Evolutionary conservation across 805 yeast genomes (phyloP).

Genomic region (Candida piceae): DNA sequence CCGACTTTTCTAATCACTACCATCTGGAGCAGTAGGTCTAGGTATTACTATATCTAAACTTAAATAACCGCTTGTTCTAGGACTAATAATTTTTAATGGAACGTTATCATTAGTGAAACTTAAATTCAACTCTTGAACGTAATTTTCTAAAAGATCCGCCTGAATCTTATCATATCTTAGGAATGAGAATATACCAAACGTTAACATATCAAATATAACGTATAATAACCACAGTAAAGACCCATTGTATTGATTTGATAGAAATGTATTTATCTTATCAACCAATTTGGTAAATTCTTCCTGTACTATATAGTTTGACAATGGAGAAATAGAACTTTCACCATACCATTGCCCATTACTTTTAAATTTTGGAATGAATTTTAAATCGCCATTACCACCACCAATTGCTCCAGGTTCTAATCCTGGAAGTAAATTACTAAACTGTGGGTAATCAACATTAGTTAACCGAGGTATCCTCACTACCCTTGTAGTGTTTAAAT

Average conservation of each 20-base stretch:
- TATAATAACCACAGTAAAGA: conserved; percentile 33
- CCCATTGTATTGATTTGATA: conserved; percentile 38
- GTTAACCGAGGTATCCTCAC: conserved; percentile 59
- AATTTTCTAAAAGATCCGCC: conserved; percentile 39
- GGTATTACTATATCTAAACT: conserved; percentile 55
- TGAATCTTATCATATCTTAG: conserved; percentile 29
- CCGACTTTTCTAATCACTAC: neutral
- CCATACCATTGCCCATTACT: conserved; percentile 46
- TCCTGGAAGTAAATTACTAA: conserved; percentile 54
- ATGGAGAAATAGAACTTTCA: conserved; percentile 46
- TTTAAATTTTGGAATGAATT: conserved; percentile 35
- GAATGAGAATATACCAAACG: conserved; percentile 37
- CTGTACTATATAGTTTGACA: conserved; percentile 32
- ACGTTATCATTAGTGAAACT: conserved; percentile 14
- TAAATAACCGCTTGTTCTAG: conserved; percentile 48
- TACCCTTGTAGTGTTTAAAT: conserved; percentile 47
- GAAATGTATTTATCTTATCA: conserved; percentile 35
- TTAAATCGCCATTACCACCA: conserved; percentile 4
- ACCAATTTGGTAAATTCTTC: conserved; percentile 41
- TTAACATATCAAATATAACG: conserved; percentile 37
- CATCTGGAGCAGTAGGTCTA: conserved; percentile 24
- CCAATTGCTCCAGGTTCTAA: conserved; percentile 56
- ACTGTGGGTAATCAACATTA: conserved; percentile 44
- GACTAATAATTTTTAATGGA: conserved; percentile 41
- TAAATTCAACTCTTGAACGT: conserved; percentile 31